These are phyloP conservation scores for Solanum pimpinellifolium DNA, from an alignment of 257 asterid genomes.

Conservation along the genomic window DNA sequence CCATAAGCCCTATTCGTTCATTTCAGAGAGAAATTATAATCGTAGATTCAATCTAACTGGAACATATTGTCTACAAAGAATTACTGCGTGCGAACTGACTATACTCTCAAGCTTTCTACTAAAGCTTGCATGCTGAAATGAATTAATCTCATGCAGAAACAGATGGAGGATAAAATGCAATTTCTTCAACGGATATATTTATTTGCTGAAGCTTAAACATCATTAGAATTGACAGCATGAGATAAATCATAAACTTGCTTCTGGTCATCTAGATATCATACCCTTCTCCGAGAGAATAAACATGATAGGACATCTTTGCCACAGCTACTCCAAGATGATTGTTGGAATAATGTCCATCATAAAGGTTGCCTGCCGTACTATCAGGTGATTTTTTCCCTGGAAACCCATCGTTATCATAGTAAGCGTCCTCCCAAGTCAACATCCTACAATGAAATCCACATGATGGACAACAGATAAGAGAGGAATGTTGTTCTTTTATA, in stretches of 20 bases:
- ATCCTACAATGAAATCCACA: slow-evolving; percentile 43
- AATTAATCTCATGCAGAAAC: background rate
- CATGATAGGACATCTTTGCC: slow-evolving; percentile 86
- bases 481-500: background rate
- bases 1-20: background rate
- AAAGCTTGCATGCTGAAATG: background rate
- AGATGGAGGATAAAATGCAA: background rate
- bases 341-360: slow-evolving; percentile 39
- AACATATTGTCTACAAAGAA: background rate
- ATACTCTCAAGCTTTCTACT: background rate
- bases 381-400: slow-evolving; percentile 26
- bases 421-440: slow-evolving; percentile 84
- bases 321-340: slow-evolving; percentile 77
- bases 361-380: slow-evolving; percentile 24
- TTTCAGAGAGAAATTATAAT: background rate
- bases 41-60: background rate
- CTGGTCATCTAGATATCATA: slow-evolving; percentile 20
- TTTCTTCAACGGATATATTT: background rate
- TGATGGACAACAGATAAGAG: background rate
- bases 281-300: slow-evolving; percentile 94
- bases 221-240: background rate
- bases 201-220: background rate
- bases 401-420: slow-evolving; percentile 37
- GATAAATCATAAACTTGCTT: background rate
- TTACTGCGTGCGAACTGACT: background rate